Conservation (phyloP, 192 early-diverging fungal species). For the Dispira simplex region DNA sequence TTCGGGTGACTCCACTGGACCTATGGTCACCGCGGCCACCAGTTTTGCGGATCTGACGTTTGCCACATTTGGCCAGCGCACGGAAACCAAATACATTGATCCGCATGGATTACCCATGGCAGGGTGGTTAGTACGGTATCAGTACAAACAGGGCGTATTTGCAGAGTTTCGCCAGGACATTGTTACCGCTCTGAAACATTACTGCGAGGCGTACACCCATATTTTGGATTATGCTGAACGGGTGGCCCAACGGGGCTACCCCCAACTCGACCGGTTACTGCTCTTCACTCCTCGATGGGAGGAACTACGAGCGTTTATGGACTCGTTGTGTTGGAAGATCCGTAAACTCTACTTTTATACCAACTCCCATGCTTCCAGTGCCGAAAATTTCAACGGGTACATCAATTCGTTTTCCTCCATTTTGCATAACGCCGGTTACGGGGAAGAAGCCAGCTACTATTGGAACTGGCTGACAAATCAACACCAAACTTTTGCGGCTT, state of each 20-base stretch:
- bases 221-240: neutral
- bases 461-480: slow-evolving; percentile 32
- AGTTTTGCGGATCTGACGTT: neutral
- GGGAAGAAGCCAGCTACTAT: slow-evolving; percentile 48
- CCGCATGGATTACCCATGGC: neutral
- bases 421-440: slow-evolving; percentile 39
- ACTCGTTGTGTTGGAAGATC: slow-evolving; percentile 30
- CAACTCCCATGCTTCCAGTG: slow-evolving; percentile 44
- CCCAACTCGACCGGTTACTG: neutral
- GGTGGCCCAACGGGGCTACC: neutral
- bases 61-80: neutral
- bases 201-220: neutral
- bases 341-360: slow-evolving; percentile 58
- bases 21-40: slow-evolving; percentile 14
- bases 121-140: slow-evolving; percentile 71
- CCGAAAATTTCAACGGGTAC: slow-evolving; percentile 57
- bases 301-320: neutral
- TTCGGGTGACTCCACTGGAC: slow-evolving; percentile 12
- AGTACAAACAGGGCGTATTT: slow-evolving; percentile 55
- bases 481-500: slow-evolving; percentile 1
- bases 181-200: slow-evolving; percentile 30
- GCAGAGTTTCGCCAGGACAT: slow-evolving; percentile 48
- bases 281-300: slow-evolving; percentile 5
- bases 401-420: slow-evolving; percentile 38
- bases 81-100: slow-evolving; percentile 1